Evolutionary conservation across 306 rosid species (phyloP).

Genomic region (Fragaria ananassa): DNA sequence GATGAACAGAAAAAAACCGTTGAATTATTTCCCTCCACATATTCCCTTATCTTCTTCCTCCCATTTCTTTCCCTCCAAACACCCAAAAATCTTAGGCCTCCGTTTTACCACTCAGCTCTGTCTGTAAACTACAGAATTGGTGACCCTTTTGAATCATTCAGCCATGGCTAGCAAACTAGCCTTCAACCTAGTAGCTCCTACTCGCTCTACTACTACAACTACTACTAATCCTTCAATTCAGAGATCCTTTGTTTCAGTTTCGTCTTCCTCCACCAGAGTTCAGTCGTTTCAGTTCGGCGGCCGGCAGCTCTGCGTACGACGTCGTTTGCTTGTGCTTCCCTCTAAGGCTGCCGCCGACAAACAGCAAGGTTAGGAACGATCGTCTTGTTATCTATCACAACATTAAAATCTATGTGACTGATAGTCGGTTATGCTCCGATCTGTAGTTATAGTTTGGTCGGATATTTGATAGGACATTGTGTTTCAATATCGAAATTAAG

Average conservation of each 20-base stretch:
- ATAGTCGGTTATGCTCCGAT: neutral
- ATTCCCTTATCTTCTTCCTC: conserved; percentile 57
- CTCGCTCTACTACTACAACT: conserved; percentile 21
- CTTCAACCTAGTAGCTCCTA: conserved; percentile 43
- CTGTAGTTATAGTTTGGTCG: no score
- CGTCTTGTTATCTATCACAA: neutral
- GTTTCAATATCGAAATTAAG: neutral
- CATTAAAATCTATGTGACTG: neutral
- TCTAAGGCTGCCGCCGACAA: conserved; percentile 70
- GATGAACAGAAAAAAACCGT: conserved; percentile 26
- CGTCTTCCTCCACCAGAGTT: conserved; percentile 30
- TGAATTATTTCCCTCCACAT: conserved; percentile 68
- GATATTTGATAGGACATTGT: neutral
- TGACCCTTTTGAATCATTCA: neutral
- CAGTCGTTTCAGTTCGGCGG: conserved; percentile 49
- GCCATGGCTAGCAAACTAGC: conserved; percentile 69
- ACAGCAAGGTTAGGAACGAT: conserved; percentile 52
- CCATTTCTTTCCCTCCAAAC: conserved; percentile 50
- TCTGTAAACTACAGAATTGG: neutral
- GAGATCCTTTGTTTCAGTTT: conserved; percentile 49
- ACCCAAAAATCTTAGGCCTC: neutral
- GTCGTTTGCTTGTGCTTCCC: conserved; percentile 45
- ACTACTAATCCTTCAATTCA: conserved; percentile 19
- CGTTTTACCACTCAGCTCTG: neutral
- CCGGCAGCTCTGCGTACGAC: conserved; percentile 45